Conservation (phyloP, 768 basidiomycete genomes). For the Lactifluus echinatus region DNA sequence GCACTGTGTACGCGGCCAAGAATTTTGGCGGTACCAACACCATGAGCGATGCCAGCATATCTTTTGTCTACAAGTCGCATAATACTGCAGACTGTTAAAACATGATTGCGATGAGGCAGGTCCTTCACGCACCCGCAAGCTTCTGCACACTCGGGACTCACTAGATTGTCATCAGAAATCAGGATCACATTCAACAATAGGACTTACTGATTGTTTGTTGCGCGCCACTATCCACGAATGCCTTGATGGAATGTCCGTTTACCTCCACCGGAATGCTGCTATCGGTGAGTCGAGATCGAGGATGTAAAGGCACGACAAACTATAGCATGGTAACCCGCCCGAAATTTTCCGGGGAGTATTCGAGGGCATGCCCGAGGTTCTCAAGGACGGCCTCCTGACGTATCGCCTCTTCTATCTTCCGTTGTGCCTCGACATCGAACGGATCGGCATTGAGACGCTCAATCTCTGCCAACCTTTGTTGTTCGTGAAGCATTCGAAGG, state of each 20-base stretch:
- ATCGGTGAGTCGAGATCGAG: not conserved
- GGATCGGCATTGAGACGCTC: constrained; percentile 76
- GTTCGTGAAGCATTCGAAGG: constrained; percentile 44
- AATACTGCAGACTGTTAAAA: constrained; percentile 39
- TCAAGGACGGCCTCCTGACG: constrained; percentile 82
- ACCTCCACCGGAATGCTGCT: constrained; percentile 83
- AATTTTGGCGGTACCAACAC: constrained; percentile 92
- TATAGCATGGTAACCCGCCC: constrained; percentile 96
- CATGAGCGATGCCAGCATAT: constrained; percentile 83
- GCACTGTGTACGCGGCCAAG: constrained; percentile 91
- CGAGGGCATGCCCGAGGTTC: constrained; percentile 90
- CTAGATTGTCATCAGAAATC: constrained; percentile 32
- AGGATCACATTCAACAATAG: not conserved
- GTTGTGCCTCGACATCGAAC: constrained; percentile 86
- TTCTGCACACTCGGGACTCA: constrained; percentile 90
- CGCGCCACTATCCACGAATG: constrained; percentile 97
- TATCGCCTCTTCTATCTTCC: constrained; percentile 89
- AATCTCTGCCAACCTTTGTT: constrained; percentile 48
- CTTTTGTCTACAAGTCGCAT: constrained; percentile 89
- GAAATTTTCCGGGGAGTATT: constrained; percentile 89
- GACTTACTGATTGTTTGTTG: constrained; percentile 90
- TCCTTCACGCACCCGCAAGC: constrained; percentile 60
- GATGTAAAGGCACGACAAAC: constrained; percentile 38
- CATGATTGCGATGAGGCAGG: constrained; percentile 14
- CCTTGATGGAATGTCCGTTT: constrained; percentile 83